Percentiles rank a stretch among this genome's conserved stretches.
phyloP scores from a whole-genome alignment of 1,284 basidiomycete species.

The Cerrena zonata region DNA sequence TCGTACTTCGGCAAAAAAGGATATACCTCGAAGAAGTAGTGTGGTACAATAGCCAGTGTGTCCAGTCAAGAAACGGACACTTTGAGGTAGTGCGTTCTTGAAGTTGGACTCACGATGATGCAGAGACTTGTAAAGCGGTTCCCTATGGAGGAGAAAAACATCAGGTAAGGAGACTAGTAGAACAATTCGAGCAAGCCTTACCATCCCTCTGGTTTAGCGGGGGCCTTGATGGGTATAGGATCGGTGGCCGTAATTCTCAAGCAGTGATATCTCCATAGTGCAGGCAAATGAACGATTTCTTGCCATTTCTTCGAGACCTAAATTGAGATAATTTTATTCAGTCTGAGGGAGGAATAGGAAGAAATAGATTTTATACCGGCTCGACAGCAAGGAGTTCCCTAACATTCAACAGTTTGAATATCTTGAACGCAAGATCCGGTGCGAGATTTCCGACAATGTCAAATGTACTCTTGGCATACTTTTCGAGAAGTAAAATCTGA shows the following conservation, averaged over 20 bases:
- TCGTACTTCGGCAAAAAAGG: not conserved
- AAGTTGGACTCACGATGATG: conserved; percentile 87
- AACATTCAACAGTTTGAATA: conserved; percentile 63
- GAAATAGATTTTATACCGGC: conserved; percentile 33
- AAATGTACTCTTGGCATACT: conserved; percentile 73
- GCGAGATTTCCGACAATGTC: conserved; percentile 75
- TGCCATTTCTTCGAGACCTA: conserved; percentile 78
- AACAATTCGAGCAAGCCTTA: too few species aligned
- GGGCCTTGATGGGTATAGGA: conserved; percentile 59
- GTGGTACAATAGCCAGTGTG: conserved; percentile 88
- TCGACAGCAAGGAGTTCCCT: conserved; percentile 59
- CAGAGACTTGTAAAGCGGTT: conserved; percentile 73
- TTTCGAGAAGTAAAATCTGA: conserved; percentile 75
- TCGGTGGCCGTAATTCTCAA: conserved; percentile 70
- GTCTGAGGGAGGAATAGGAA: conserved; percentile 7
- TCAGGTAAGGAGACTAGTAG: not conserved
- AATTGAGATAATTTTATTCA: not conserved
- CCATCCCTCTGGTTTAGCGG: conserved; percentile 67
- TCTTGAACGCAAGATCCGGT: conserved; percentile 57
- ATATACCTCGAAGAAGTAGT: conserved; percentile 61
- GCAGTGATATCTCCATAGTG: conserved; percentile 75
- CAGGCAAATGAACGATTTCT: conserved; percentile 60
- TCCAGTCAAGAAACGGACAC: conserved; percentile 70
- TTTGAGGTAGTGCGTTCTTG: conserved; percentile 69
- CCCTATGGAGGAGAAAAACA: conserved; percentile 37